Conservation (phyloP, 116 monocot species). For the Cymodocea nodosa region DNA sequence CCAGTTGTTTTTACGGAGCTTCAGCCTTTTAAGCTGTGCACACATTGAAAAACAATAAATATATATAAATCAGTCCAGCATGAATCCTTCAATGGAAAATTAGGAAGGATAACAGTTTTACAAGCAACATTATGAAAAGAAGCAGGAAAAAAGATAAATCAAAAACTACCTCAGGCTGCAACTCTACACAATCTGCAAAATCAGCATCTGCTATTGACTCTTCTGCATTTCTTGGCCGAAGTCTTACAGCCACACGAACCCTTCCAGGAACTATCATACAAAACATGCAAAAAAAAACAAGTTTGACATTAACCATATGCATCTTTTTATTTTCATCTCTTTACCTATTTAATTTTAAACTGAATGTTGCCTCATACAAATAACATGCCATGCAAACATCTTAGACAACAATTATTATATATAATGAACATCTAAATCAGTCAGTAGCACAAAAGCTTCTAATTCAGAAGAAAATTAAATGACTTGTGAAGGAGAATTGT, state of each 20-base stretch:
- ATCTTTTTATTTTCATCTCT: background rate
- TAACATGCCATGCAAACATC: background rate
- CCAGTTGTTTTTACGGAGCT: slow-evolving; percentile 97
- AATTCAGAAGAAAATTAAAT: too few relatives aligned
- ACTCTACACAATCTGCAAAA: slow-evolving; percentile 91
- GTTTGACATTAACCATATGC: background rate
- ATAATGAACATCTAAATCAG: too few relatives aligned
- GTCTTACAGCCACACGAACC: slow-evolving; percentile 91
- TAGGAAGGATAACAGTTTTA: background rate
- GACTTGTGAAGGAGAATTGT: too few relatives aligned
- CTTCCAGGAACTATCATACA: slow-evolving; percentile 57
- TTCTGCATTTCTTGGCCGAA: slow-evolving; percentile 78
- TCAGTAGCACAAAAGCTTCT: too few relatives aligned
- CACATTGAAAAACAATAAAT: slow-evolving; percentile 3
- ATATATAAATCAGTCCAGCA: background rate
- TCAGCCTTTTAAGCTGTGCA: slow-evolving; percentile 78
- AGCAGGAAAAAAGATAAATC: background rate
- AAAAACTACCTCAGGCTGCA: slow-evolving; percentile 80
- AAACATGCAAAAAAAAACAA: background rate
- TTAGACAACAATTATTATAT: background rate
- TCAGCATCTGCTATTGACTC: slow-evolving; percentile 74
- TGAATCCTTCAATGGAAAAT: background rate
- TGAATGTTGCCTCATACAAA: background rate
- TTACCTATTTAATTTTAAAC: background rate
- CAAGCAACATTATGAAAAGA: background rate